A percentile compares a stretch with the other conserved stretches of the same genome.
phyloP scores from a whole-genome alignment of 148 eudicot genomes.

The Pharnaceum exiguum region DNA sequence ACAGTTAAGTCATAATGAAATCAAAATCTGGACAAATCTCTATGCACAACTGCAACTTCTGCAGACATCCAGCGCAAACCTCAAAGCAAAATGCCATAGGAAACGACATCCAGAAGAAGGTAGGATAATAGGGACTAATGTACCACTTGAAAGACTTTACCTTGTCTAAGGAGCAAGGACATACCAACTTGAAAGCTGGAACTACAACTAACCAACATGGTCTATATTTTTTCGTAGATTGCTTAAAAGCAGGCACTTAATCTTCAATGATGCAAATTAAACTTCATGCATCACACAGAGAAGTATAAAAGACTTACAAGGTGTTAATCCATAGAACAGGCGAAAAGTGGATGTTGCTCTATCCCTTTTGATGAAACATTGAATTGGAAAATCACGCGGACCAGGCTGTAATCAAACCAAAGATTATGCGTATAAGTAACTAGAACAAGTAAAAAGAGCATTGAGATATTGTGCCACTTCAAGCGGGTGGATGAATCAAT shows the following conservation, averaged over 20 bases:
- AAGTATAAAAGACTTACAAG: constrained; percentile 57
- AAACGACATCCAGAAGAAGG: neutral
- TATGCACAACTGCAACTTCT: neutral
- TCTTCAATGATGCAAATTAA: neutral
- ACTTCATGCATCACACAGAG: neutral
- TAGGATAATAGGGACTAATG: neutral
- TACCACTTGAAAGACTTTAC: neutral
- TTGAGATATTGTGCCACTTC: too few relatives aligned
- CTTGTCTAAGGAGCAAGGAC: neutral
- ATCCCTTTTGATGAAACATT: constrained; percentile 90
- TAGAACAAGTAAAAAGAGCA: neutral
- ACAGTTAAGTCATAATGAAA: neutral
- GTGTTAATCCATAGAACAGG: constrained; percentile 67
- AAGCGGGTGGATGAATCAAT: neutral
- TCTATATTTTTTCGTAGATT: too few relatives aligned
- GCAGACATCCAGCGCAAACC: neutral
- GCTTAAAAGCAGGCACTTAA: too few relatives aligned
- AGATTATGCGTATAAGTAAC: neutral
- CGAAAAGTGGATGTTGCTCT: constrained; percentile 62
- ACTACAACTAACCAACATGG: too few relatives aligned
- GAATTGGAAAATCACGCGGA: constrained; percentile 74
- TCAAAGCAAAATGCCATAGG: neutral
- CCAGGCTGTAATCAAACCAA: constrained; percentile 56
- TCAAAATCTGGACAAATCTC: neutral
- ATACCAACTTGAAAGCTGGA: too few relatives aligned